Evolutionary conservation across 2,329 filamentous ascomycete species (phyloP).

Genomic region (Aspergillus japonicus): DNA sequence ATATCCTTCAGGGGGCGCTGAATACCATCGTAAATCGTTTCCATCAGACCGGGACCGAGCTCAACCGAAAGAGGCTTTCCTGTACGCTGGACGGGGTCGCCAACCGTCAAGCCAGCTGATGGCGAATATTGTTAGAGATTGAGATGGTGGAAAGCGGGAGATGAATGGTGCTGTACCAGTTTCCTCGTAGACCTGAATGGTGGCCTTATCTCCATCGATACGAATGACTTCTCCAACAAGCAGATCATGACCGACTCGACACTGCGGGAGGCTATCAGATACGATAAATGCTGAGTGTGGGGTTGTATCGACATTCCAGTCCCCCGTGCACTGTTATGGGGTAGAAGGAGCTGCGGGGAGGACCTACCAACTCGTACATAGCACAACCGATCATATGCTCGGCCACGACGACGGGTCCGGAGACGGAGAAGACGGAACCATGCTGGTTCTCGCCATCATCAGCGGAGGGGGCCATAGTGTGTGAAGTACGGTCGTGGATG

Average conservation of each 20-base stretch:
- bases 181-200: conserved; percentile 98
- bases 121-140: conserved; percentile 10
- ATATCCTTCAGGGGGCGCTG: conserved; percentile 91
- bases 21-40: conserved; percentile 99
- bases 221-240: conserved; percentile 97
- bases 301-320: conserved; percentile 1
- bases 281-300: conserved; percentile 4
- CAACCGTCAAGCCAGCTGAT: conserved; percentile 83
- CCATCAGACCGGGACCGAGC: conserved; percentile 92
- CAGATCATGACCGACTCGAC: conserved; percentile 86
- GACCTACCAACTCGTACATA: conserved; percentile 94
- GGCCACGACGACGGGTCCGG: conserved; percentile 87
- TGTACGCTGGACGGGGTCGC: conserved; percentile 85
- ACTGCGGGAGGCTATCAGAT: conserved; percentile 51
- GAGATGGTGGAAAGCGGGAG: conserved; percentile 8
- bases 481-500: conserved; percentile 26
- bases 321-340: conserved; percentile 5
- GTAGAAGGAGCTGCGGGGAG: neutral
- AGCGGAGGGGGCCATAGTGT: conserved; percentile 41
- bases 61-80: conserved; percentile 97
- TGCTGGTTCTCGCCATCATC: conserved; percentile 55
- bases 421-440: conserved; percentile 70
- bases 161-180: conserved; percentile 61
- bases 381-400: conserved; percentile 99
- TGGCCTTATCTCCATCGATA: conserved; percentile 91